phyloP scores from a whole-genome alignment of 805 yeast species.

The Lachancea thermotolerans region DNA sequence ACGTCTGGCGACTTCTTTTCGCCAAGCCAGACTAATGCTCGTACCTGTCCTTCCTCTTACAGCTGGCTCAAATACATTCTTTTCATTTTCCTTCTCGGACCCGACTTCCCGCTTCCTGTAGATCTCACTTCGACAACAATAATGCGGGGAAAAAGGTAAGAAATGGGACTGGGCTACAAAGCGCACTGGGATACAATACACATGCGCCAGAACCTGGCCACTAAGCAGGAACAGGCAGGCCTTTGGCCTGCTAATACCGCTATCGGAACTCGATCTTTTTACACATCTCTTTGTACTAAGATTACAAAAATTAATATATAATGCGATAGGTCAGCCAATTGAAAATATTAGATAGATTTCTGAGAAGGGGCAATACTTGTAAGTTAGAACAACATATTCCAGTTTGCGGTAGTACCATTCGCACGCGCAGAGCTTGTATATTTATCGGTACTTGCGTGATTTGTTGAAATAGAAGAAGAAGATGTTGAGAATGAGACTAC shows the following conservation, averaged over 20 bases:
- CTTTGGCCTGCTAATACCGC: neutral
- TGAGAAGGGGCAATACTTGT: slow-evolving; percentile 2
- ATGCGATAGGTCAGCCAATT: neutral
- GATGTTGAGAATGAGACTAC: slow-evolving; percentile 6
- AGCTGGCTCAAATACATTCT: too few species aligned
- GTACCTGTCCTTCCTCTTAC: too few species aligned
- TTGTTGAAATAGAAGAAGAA: neutral
- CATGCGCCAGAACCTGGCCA: neutral
- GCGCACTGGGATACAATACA: too few species aligned
- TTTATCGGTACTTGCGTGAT: neutral
- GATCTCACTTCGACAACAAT: too few species aligned
- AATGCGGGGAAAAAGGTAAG: too few species aligned
- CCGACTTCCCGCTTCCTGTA: too few species aligned
- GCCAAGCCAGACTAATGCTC: too few species aligned
- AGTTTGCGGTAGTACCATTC: too few species aligned
- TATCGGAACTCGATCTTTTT: neutral
- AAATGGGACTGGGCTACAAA: too few species aligned
- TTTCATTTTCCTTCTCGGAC: slow-evolving; percentile 1
- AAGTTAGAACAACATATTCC: neutral
- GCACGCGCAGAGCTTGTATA: too few species aligned
- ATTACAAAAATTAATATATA: neutral
- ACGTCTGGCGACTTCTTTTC: too few species aligned
- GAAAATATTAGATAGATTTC: neutral
- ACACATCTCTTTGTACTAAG: neutral
- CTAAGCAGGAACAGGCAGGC: neutral